A percentile compares a stretch with the other conserved stretches of the same genome.
phyloP scores from a whole-genome alignment of 345 rosid genomes.

The Cardamine chenopodiifolia region DNA sequence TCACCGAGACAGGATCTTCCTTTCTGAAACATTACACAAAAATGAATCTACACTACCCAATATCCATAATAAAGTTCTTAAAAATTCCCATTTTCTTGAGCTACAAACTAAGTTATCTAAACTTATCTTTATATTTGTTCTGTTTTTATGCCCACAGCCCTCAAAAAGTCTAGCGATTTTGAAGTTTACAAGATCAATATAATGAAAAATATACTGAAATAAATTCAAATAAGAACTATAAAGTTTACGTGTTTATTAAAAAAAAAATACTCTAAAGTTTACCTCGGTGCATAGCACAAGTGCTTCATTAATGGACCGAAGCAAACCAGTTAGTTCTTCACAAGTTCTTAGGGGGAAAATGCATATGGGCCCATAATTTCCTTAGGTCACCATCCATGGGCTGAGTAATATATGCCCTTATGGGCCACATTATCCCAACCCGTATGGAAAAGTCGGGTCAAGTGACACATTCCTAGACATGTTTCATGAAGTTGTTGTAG shows the following conservation, averaged over 20 bases:
- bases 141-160: background rate
- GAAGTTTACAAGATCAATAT: background rate
- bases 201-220: background rate
- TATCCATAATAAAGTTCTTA: conserved; percentile 21
- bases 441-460: background rate
- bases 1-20: conserved; percentile 89
- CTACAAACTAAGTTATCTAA: conserved; percentile 34
- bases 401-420: background rate
- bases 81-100: conserved; percentile 21
- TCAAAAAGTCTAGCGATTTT: background rate
- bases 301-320: background rate
- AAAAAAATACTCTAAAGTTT: background rate
- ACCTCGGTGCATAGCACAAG: background rate
- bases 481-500: background rate
- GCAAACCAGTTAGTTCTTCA: background rate
- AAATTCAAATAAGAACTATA: background rate
- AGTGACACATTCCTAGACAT: background rate
- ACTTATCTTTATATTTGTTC: conserved; percentile 6
- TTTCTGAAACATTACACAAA: conserved; percentile 57
- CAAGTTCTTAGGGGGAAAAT: background rate
- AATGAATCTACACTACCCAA: conserved; percentile 35
- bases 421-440: background rate
- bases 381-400: background rate
- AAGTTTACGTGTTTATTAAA: too few relatives aligned
- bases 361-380: background rate